Conservation (phyloP, 208 protist species). For the Acanthamoeba royreba region DNA sequence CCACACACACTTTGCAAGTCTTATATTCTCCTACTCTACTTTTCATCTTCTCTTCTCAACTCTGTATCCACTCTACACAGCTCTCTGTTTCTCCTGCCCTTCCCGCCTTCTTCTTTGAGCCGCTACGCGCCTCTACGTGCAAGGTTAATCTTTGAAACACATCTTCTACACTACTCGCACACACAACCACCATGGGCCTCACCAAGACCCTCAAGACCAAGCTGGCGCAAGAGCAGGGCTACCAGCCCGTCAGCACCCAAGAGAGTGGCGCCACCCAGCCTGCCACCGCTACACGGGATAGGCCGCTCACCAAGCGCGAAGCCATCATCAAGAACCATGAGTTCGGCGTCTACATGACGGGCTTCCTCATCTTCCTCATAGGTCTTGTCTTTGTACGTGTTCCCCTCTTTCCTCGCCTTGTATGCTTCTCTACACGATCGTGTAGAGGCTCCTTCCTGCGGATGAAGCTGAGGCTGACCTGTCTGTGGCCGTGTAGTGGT, state of each 20-base stretch:
- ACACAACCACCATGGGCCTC: neutral
- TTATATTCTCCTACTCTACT: too few relatives aligned
- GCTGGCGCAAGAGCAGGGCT: neutral
- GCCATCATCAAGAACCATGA: neutral
- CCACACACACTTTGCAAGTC: neutral
- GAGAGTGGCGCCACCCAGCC: neutral
- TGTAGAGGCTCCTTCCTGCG: neutral
- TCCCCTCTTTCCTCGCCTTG: neutral
- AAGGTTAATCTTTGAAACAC: too few relatives aligned
- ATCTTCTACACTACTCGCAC: neutral
- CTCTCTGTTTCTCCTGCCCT: too few relatives aligned
- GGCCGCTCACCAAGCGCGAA: neutral
- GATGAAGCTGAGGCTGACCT: neutral
- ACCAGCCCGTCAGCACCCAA: neutral
- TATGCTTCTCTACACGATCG: neutral
- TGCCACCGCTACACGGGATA: neutral
- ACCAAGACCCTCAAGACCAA: neutral
- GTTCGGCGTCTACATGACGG: neutral
- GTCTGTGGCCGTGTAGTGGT: neutral
- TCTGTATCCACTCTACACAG: too few relatives aligned
- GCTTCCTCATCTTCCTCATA: neutral
- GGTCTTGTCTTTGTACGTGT: neutral
- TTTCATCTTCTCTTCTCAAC: too few relatives aligned
- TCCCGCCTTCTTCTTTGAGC: neutral
- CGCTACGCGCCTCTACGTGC: neutral